Base-by-base conservation (phyloP, 208 protist genomes). In the Wallacemonas sp. region DNA sequence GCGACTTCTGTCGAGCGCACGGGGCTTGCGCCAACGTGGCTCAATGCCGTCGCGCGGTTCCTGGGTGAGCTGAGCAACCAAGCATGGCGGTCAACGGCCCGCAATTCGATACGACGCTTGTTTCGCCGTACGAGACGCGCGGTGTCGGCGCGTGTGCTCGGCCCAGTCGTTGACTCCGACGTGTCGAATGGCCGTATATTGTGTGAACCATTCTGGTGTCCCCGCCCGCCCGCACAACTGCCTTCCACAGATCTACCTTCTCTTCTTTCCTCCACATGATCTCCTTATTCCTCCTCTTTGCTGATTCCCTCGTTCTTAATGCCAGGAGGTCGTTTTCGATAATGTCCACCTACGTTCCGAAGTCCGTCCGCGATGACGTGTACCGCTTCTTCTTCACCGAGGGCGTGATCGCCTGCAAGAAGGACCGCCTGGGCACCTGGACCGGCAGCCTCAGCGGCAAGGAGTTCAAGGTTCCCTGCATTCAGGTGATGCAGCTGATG, bases 341-440 rank as follows among this genome's bases (percentile, higher is more conserved):
- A 60, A 94, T 93, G 87, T 79, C 87, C 57, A 91, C 87, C 71
- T 92, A 92, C 85, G 81, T 92, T 48, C 88, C 85, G 6, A 91
- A 90, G 78, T 66, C 58, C 29, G 73, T 79, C 22, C 89, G 89
- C 71, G 89, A 94, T 68, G 81, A 94, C 71, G 83, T 94, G 55
- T 95, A 95, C 83, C 89, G 89, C 79, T 95, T 95, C 89, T 87
- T 95, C 81, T 95, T 95, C 73, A 92, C 85, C 26, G 89, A 95
- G 78, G 85, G 89, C 69, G 89, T 91, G 59, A 89, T 95, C 63
- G 85, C 85, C 57, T 95, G 89, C 85, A 91, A 95, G 79, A 95
- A 95, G 89, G 85, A 95, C 79, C 85, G 77, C 69, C 78, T 95
- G 55, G 83, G 85, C 62, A 92, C 73, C 75, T 95, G 89, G 89